Percentiles rank a stretch among this genome's conserved stretches.
Conservation (phyloP, 176 grass and related monocot genomes). For the Ensete ventricosum region DNA sequence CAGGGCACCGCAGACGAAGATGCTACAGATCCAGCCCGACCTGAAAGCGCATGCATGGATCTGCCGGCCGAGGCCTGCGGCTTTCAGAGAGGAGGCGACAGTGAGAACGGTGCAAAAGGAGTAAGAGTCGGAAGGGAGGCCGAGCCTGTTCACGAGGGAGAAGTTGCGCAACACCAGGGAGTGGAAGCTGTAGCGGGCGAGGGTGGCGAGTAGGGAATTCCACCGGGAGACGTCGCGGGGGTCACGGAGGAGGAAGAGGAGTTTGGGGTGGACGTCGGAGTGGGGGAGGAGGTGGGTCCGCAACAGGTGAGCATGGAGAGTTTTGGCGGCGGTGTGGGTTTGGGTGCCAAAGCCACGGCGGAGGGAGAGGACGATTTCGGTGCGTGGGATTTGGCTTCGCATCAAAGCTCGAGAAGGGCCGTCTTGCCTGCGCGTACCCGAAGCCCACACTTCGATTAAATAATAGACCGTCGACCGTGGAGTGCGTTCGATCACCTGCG, state of each 20-base stretch:
- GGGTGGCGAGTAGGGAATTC: constrained; percentile 40
- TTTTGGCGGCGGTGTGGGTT: constrained; percentile 18
- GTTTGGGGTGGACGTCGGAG: background rate
- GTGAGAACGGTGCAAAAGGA: constrained; percentile 51
- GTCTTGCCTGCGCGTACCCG: too few relatives aligned
- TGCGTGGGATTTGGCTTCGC: background rate
- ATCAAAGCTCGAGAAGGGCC: background rate
- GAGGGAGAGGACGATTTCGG: background rate
- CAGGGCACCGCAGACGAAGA: constrained; percentile 55
- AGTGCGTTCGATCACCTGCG: too few relatives aligned
- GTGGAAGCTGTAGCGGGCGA: constrained; percentile 25
- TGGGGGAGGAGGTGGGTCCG: constrained; percentile 10
- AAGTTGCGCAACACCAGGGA: constrained; percentile 31
- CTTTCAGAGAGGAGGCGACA: constrained; percentile 20
- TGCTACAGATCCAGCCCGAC: constrained; percentile 43
- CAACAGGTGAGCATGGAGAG: constrained; percentile 36
- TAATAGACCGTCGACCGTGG: too few relatives aligned
- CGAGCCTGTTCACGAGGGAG: constrained; percentile 31
- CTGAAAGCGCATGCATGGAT: constrained; percentile 31
- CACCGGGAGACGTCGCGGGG: constrained; percentile 9
- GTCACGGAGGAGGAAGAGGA: constrained; percentile 22
- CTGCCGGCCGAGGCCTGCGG: background rate
- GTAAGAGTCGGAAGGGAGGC: constrained; percentile 45
- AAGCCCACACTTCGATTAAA: too few relatives aligned
- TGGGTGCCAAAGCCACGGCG: background rate